Evolutionary conservation across 1,284 basidiomycete genomes (phyloP), one percentile per base, ranked within the genome.

Genomic region (Xerocomus nothofagi): DNA sequence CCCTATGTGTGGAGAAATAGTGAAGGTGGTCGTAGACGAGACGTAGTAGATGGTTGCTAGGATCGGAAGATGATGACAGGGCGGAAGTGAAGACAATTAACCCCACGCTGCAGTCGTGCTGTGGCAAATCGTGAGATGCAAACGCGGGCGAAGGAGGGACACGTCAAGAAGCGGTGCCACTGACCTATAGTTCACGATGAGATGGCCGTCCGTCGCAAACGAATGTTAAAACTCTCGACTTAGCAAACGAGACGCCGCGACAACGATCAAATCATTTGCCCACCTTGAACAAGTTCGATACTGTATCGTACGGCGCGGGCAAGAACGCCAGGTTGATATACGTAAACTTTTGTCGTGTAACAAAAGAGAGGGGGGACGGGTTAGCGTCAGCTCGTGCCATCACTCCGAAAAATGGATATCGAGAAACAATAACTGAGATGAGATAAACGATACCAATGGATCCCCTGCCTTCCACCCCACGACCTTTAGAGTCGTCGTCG

Each of bases 311-410:
- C 0, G 88, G 89, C 2, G 90, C 86, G 29, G 89, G 90, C 10
- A 86, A 85, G 69, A 98, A 98, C 0, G 96, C 92, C n/a, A 94
- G 79, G 64, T 98, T 98, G 76, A 99, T 98, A 68, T 98, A 99
- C 6, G 94, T 91, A 72, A 97, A 98, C 95, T 98, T 61, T 52
- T 30, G 45, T 36, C 2, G 11, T 6, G 9, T n/a, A 32, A 2
- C 31, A 5, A 39, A 6, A 3, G 3, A 29, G 14, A 14, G 14
- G 5, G 6, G 7, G 26, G 17, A 34, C 4, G 15, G 29, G 11
- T n/a, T n/a, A 12, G 3, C 10, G 26, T 53, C 34, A 54, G 42
- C 18, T 5, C 14, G 26, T 21, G 23, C 3, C 11, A 21, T 29
- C 43, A n/a, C 31, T 14, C 24, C 3, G 9, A n/a, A 4, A 12